These are phyloP conservation scores for Colletotrichum navitas DNA, from an alignment of 2,329 filamentous ascomycete species.

Conservation along the genomic window DNA sequence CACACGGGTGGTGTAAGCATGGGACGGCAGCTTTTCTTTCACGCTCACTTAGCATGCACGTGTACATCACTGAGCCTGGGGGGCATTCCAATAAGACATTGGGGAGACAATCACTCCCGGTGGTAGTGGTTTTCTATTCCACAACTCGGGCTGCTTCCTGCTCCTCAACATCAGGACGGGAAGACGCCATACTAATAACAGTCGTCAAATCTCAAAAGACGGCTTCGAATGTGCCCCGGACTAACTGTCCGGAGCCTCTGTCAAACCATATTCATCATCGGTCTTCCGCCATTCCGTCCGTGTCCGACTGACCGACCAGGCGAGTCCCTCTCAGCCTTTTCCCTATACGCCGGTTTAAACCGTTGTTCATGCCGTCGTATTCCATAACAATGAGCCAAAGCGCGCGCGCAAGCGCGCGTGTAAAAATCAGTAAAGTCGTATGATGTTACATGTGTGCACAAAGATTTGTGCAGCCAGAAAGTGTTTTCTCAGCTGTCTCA, in stretches of 20 bases:
- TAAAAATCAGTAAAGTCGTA: background rate
- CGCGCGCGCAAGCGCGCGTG: background rate
- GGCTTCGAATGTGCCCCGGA: background rate
- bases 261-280: constrained; percentile 4
- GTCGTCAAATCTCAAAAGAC: background rate
- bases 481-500: background rate
- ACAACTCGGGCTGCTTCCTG: background rate
- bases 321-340: constrained; percentile 22
- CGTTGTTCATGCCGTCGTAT: background rate
- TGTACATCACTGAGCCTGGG: background rate
- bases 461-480: background rate
- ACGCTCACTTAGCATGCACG: background rate
- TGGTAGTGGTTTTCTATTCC: background rate
- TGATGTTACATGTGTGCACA: background rate
- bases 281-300: background rate
- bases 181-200: background rate
- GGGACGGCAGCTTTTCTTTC: background rate
- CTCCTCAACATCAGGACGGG: background rate
- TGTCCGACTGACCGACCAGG: constrained; percentile 11
- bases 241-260: background rate
- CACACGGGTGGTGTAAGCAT: background rate
- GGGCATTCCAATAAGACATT: background rate
- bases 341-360: background rate
- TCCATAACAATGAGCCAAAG: background rate
- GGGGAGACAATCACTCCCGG: background rate